Conservation (phyloP, 805 yeast genomes). For the Debaryomyces tyrocola region DNA sequence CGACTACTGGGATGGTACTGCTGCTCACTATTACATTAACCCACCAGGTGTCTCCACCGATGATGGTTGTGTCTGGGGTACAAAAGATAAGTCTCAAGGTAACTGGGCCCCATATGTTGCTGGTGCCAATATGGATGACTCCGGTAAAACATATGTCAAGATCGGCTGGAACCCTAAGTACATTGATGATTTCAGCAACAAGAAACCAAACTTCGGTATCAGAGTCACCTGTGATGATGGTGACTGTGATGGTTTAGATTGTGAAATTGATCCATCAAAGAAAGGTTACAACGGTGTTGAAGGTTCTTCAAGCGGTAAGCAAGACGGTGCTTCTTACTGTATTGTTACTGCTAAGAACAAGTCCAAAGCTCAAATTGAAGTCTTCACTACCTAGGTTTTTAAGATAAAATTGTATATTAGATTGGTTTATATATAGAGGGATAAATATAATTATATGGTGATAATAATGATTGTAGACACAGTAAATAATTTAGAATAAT, state of each 20-base stretch:
- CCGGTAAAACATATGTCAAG: slow-evolving; percentile 73
- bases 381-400: slow-evolving; percentile 38
- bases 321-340: slow-evolving; percentile 71
- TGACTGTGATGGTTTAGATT: slow-evolving; percentile 73
- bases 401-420: not conserved
- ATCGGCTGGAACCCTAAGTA: slow-evolving; percentile 92
- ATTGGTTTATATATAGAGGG: not conserved
- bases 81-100: slow-evolving; percentile 65
- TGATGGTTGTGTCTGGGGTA: slow-evolving; percentile 87
- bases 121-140: slow-evolving; percentile 78
- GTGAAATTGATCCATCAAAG: slow-evolving; percentile 75
- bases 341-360: slow-evolving; percentile 72
- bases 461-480: not conserved
- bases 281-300: slow-evolving; percentile 57
- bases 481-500: not conserved
- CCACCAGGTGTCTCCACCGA: slow-evolving; percentile 75
- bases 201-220: slow-evolving; percentile 67
- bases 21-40: slow-evolving; percentile 84
- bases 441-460: not conserved
- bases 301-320: slow-evolving; percentile 44
- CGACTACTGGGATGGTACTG: slow-evolving; percentile 81
- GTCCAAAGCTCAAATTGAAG: slow-evolving; percentile 69
- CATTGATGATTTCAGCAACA: slow-evolving; percentile 58
- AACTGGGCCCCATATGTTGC: slow-evolving; percentile 96
- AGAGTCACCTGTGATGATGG: slow-evolving; percentile 68